Evolutionary conservation across 2,329 filamentous ascomycete genomes (phyloP).

Genomic region (Pyricularia pennisetigena): DNA sequence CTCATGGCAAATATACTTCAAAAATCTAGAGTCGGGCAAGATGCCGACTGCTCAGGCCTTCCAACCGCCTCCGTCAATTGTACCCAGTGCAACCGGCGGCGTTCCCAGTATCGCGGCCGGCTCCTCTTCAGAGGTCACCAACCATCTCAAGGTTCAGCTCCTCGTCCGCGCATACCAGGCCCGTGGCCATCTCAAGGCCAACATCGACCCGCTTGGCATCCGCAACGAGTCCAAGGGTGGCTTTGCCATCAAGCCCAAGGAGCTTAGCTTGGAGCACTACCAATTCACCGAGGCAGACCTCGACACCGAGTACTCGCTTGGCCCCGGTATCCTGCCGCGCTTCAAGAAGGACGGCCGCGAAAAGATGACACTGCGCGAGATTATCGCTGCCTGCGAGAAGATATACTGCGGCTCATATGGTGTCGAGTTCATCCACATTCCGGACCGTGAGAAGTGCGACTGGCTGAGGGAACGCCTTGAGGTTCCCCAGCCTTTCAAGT

Average conservation of each 20-base stretch:
- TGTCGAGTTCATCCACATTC: slow-evolving; percentile 98
- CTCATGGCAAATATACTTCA: slow-evolving; percentile 99
- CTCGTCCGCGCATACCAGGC: slow-evolving; percentile 96
- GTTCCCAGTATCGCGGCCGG: slow-evolving; percentile 66
- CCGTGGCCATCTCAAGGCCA: slow-evolving; percentile 94
- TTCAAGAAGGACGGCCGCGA: slow-evolving; percentile 83
- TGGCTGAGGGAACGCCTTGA: slow-evolving; percentile 95
- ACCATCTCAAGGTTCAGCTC: slow-evolving; percentile 96
- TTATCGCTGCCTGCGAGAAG: slow-evolving; percentile 84
- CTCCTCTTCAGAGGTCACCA: slow-evolving; percentile 63
- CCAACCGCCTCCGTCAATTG: slow-evolving; percentile 85
- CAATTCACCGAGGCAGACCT: slow-evolving; percentile 91
- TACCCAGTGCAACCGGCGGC: slow-evolving; percentile 71
- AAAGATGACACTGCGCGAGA: slow-evolving; percentile 96
- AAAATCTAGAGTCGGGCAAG: slow-evolving; percentile 96
- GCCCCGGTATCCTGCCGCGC: slow-evolving; percentile 87
- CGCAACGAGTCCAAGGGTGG: slow-evolving; percentile 76
- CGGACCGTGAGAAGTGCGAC: slow-evolving; percentile 93
- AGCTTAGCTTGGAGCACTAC: slow-evolving; percentile 89
- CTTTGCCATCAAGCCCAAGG: slow-evolving; percentile 80
- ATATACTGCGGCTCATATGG: slow-evolving; percentile 98
- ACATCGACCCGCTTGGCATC: slow-evolving; percentile 93
- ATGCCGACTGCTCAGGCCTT: slow-evolving; percentile 98
- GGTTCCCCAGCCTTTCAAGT: slow-evolving; percentile 90
- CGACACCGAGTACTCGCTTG: slow-evolving; percentile 82